Conservation (phyloP, 1,284 basidiomycete species). For the Hemileia vastatrix region DNA sequence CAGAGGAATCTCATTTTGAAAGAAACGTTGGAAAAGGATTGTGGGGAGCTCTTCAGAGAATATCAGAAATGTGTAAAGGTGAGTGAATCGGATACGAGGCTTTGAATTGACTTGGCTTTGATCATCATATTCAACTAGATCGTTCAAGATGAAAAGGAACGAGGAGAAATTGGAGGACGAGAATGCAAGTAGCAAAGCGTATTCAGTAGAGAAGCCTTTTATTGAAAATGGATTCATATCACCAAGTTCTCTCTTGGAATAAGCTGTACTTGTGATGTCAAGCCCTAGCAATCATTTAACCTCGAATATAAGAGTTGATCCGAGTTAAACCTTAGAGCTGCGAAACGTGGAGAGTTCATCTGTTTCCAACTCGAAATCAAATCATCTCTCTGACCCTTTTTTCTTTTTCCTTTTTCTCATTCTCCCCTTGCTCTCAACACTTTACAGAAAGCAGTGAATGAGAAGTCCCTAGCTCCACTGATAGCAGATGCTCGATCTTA, state of each 20-base stretch:
- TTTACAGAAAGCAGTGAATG: conserved; percentile 64
- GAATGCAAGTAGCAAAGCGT: too few species aligned
- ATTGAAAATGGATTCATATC: conserved; percentile 27
- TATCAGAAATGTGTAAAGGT: conserved; percentile 74
- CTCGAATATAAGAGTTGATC: too few species aligned
- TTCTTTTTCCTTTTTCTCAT: not conserved
- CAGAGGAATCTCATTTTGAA: too few species aligned
- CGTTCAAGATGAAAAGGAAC: too few species aligned
- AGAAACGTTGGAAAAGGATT: conserved; percentile 69
- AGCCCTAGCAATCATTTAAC: too few species aligned
- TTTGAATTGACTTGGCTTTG: too few species aligned
- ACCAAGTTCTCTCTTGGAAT: not conserved
- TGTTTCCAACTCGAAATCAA: not conserved
- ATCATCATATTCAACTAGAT: too few species aligned
- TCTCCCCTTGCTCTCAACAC: not conserved
- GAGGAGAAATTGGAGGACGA: too few species aligned
- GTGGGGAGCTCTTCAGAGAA: conserved; percentile 65
- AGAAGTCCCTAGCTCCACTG: conserved; percentile 64
- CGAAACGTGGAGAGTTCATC: too few species aligned
- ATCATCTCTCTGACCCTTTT: conserved; percentile 4
- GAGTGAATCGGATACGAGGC: too few species aligned
- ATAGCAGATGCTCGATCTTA: conserved; percentile 71
- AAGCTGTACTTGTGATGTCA: not conserved
- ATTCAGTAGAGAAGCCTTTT: too few species aligned
- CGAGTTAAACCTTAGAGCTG: too few species aligned